Conservation (phyloP, 257 asterid species). For the Gentiana dahurica region DNA sequence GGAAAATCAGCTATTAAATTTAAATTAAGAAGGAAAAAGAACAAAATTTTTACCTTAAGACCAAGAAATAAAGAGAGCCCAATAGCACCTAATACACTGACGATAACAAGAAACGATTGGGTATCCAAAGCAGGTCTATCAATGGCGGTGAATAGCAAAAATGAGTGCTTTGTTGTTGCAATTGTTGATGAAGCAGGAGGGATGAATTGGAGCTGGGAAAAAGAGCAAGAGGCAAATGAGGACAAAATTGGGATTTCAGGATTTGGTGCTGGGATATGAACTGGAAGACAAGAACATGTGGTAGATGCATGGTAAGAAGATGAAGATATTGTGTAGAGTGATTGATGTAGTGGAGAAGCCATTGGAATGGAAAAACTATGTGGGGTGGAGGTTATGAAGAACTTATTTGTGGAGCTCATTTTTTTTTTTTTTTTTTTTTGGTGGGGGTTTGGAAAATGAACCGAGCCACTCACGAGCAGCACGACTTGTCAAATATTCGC, state of each 20-base stretch:
- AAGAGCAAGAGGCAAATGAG: conserved; percentile 15
- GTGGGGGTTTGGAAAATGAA: too few species aligned
- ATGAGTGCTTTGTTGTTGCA: conserved; percentile 23
- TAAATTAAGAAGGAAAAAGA: too few species aligned
- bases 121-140: conserved; percentile 62
- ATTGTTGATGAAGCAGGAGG: conserved; percentile 12
- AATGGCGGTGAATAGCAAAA: conserved; percentile 46
- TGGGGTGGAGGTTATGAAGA: background rate
- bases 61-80: conserved; percentile 76
- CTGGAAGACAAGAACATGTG: conserved; percentile 14
- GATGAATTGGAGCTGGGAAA: conserved; percentile 19
- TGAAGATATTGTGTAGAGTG: conserved; percentile 4
- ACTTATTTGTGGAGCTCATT: conserved; percentile 8
- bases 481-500: too few species aligned
- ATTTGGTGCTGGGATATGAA: conserved; percentile 10
- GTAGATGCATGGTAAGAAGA: background rate
- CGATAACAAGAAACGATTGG: conserved; percentile 68
- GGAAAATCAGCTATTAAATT: too few species aligned
- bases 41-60: conserved; percentile 43
- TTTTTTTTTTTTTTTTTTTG: too few species aligned
- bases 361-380: conserved; percentile 1
- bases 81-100: conserved; percentile 79
- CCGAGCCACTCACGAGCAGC: too few species aligned
- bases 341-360: conserved; percentile 11
- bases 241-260: conserved; percentile 29